Conservation (phyloP, 1,284 basidiomycete genomes). For the Ustilago xerochloae region DNA sequence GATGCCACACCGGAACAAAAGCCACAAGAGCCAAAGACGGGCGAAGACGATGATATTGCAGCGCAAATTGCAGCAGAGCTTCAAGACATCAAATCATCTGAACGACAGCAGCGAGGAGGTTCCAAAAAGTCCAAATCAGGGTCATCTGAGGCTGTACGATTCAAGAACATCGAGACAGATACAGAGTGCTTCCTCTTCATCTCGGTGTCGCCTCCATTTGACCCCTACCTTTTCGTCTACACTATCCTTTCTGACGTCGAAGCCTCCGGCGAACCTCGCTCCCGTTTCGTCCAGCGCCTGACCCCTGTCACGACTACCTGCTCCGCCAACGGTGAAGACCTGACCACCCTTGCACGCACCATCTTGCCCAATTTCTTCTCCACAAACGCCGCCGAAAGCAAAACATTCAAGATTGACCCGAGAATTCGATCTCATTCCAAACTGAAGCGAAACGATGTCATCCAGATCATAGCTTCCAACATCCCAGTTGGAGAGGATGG, state of each 20-base stretch:
- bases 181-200: constrained; percentile 54
- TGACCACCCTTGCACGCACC: constrained; percentile 22
- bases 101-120: constrained; percentile 6
- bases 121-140: background rate
- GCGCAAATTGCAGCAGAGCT: constrained; percentile 61
- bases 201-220: constrained; percentile 33
- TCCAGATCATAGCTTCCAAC: constrained; percentile 46
- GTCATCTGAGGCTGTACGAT: constrained; percentile 4
- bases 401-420: constrained; percentile 59
- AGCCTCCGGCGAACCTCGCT: constrained; percentile 47
- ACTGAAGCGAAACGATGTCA: constrained; percentile 51
- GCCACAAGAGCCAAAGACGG: background rate
- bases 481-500: constrained; percentile 33
- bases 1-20: background rate
- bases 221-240: constrained; percentile 41
- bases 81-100: constrained; percentile 37
- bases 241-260: constrained; percentile 52
- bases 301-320: constrained; percentile 45
- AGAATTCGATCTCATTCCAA: constrained; percentile 55
- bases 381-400: constrained; percentile 6
- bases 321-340: constrained; percentile 25
- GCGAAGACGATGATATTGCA: constrained; percentile 54
- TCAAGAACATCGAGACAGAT: constrained; percentile 48
- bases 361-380: constrained; percentile 39
- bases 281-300: constrained; percentile 50